phyloP scores from a whole-genome alignment of 2,329 filamentous ascomycete genomes.

The Trichoderma sp. region DNA sequence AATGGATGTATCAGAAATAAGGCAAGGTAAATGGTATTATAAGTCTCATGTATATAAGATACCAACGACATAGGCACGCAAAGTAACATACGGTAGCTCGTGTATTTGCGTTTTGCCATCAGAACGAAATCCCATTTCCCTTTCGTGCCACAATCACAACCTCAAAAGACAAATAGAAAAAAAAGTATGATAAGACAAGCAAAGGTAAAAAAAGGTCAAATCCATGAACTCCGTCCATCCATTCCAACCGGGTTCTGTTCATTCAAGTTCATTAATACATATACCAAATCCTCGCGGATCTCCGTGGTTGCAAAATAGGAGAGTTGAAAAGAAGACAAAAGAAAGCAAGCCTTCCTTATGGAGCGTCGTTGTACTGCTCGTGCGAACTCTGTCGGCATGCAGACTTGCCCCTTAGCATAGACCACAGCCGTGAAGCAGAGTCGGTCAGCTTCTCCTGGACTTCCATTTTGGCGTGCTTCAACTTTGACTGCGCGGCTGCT shows the following conservation, averaged over 20 bases:
- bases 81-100: not conserved
- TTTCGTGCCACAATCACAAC: not conserved
- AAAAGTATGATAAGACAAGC: not conserved
- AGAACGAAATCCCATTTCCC: not conserved
- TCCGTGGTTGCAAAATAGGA: not conserved
- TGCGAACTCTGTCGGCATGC: conserved; percentile 21
- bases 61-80: not conserved
- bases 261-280: conserved; percentile 12
- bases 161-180: not conserved
- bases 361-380: not conserved
- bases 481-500: conserved; percentile 34
- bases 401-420: conserved; percentile 30
- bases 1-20: too few relatives aligned
- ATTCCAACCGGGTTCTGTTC: conserved; percentile 1
- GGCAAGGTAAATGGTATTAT: not conserved
- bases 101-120: conserved; percentile 5
- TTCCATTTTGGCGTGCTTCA: conserved; percentile 28
- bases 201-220: not conserved
- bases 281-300: not conserved
- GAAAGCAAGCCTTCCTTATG: not conserved
- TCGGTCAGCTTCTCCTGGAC: conserved; percentile 32
- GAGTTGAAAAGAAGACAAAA: not conserved
- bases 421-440: conserved; percentile 25
- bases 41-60: not conserved
- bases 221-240: conserved; percentile 16